Conservation (phyloP, 345 rosid genomes). For the Raphanus sativus region DNA sequence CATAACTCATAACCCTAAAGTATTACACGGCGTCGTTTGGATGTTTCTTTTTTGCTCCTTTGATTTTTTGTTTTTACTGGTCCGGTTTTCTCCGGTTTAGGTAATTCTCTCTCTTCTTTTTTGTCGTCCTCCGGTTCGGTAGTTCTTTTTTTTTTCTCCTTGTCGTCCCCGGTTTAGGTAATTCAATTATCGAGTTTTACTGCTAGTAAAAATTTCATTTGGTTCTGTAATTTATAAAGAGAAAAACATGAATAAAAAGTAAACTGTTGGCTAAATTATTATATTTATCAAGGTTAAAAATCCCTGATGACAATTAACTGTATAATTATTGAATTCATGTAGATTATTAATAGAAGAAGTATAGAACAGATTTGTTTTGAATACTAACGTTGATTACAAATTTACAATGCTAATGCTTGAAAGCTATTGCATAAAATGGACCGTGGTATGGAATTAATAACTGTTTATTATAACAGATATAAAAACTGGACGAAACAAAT, state of each 20-base stretch:
- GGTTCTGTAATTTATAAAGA: too few species aligned
- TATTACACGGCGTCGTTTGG: constrained; percentile 17
- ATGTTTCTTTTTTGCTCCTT: too few species aligned
- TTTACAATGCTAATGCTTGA: not conserved
- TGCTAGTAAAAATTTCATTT: too few species aligned
- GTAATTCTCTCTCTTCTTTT: too few species aligned
- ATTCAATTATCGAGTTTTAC: not conserved
- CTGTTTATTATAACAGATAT: constrained; percentile 8
- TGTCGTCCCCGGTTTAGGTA: not conserved
- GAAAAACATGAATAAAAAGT: too few species aligned
- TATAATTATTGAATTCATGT: not conserved
- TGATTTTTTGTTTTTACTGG: not conserved
- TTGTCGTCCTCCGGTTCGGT: too few species aligned
- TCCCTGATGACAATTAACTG: too few species aligned
- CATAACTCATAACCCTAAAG: constrained; percentile 4
- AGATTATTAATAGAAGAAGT: too few species aligned
- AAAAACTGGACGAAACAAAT: not conserved
- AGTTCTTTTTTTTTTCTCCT: too few species aligned
- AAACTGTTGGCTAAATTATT: not conserved
- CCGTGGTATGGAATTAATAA: not conserved
- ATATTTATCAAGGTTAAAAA: not conserved
- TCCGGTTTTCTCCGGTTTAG: constrained; percentile 12
- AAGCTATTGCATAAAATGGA: not conserved
- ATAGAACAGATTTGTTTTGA: too few species aligned
- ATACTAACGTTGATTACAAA: too few species aligned